A percentile compares a stretch with the other conserved stretches of the same genome.
These are phyloP conservation scores for Trichoderma semiorbis DNA, from an alignment of 2,329 filamentous ascomycete species.

Conservation along the genomic window DNA sequence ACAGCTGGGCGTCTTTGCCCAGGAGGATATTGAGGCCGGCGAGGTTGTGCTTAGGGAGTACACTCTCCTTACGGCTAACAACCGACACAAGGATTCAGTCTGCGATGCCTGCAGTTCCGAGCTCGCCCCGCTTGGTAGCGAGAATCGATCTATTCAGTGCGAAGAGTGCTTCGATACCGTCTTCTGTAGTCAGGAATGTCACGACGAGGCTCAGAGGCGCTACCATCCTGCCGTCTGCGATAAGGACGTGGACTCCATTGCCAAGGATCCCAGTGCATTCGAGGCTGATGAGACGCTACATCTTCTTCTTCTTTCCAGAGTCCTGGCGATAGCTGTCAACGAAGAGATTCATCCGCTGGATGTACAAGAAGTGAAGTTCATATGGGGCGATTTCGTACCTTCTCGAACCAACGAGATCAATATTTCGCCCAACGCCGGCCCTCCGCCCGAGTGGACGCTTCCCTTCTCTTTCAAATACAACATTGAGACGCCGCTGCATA, in stretches of 20 bases:
- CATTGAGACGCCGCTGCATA: constrained; percentile 69
- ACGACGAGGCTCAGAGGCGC: constrained; percentile 52
- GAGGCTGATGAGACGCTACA: constrained; percentile 61
- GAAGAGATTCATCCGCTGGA: constrained; percentile 61
- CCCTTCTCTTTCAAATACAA: constrained; percentile 77
- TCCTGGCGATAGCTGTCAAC: constrained; percentile 61
- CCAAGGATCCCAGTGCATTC: constrained; percentile 58
- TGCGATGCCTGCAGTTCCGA: constrained; percentile 85
- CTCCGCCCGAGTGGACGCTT: constrained; percentile 62
- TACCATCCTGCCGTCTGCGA: constrained; percentile 67
- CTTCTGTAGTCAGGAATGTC: constrained; percentile 61
- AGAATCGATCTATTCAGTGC: constrained; percentile 50
- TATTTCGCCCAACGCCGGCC: constrained; percentile 50
- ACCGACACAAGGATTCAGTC: constrained; percentile 77
- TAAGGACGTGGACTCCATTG: constrained; percentile 62
- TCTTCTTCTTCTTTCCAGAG: constrained; percentile 58
- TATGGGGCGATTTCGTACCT: constrained; percentile 65
- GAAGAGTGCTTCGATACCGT: constrained; percentile 62
- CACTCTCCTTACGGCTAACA: constrained; percentile 84
- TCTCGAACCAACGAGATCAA: constrained; percentile 51
- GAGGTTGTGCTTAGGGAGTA: constrained; percentile 77
- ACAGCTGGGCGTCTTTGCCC: constrained; percentile 89
- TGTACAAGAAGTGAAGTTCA: constrained; percentile 62
- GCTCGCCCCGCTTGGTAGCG: constrained; percentile 57
- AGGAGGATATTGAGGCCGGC: constrained; percentile 71